Evolutionary conservation across 805 yeast species (phyloP).

Genomic region (Saccharomycopsis vini): DNA sequence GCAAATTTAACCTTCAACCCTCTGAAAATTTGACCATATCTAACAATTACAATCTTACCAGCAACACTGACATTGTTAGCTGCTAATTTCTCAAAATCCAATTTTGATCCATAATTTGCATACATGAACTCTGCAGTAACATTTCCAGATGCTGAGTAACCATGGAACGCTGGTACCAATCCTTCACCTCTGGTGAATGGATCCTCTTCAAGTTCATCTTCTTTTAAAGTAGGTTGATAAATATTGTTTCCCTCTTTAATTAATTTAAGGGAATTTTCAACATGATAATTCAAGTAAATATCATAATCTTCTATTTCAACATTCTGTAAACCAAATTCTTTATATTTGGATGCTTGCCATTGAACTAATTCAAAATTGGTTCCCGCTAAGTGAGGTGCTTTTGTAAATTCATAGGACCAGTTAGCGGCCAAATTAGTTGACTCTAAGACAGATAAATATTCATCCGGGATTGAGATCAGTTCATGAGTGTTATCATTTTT

Average conservation of each 20-base stretch:
- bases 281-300: conserved; percentile 57
- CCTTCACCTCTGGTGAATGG: conserved; percentile 34
- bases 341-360: conserved; percentile 51
- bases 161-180: conserved; percentile 63
- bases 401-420: conserved; percentile 47
- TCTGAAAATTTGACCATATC: conserved; percentile 60
- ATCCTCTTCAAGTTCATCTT: conserved; percentile 46
- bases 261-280: conserved; percentile 42
- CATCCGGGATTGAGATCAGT: too few species aligned
- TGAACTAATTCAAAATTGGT: conserved; percentile 39
- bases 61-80: conserved; percentile 39
- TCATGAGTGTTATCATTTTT: too few species aligned
- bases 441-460: conserved; percentile 23
- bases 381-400: conserved; percentile 52
- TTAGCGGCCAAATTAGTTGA: conserved; percentile 34
- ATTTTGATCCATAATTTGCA: conserved; percentile 59
- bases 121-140: conserved; percentile 58
- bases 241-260: conserved; percentile 22
- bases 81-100: conserved; percentile 45
- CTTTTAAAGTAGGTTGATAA: conserved; percentile 45
- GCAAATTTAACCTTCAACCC: conserved; percentile 74
- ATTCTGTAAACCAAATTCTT: conserved; percentile 46
- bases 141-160: conserved; percentile 68
- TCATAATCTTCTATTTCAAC: conserved; percentile 48
- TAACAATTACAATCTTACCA: conserved; percentile 55